Evolutionary conservation across 2,329 filamentous ascomycete species (phyloP), one percentile per base, ranked within the genome.

Genomic region (Fusarium buharicum): DNA sequence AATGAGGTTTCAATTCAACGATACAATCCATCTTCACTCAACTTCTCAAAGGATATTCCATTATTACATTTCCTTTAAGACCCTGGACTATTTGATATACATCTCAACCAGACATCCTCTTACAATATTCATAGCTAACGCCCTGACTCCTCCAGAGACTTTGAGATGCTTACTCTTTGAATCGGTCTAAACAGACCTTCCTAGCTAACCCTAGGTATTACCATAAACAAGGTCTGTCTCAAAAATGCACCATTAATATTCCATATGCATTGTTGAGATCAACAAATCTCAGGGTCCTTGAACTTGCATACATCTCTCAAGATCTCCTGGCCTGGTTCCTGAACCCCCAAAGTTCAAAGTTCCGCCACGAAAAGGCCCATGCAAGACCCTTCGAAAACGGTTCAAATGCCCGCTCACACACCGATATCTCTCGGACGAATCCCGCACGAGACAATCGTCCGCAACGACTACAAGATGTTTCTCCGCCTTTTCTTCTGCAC

Each of bases 391-490:
- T 39, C 12, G 40, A 51, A 57, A 53, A 62, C 47, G 55, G 55
- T 34, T 45, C 18, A 31, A 41, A 37, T 41, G 44, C 50, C 45
- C 56, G 18, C 47, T 37, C 34, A 38, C 27, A 41, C 51, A 62
- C 52, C 43, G 44, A 62, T 50, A 47, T 27, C 36, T 27, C 36
- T 57, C 50, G 36, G 39, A 31, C 37, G 30, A 61, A 49, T 33
- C 28, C 60, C 50, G 33, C 41, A 58, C 30, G 43, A 50, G 39
- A 55, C 61, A 36, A 61, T 58, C 56, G 49, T 61, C 45, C 31
- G 46, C 43, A 9, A 47, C 14, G 18, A 27, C 9, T 24, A 24
- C 22, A 24, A 24, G 22, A 47, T 38, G 37, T 41, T 38, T 51
- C 31, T 38, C 40, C 36, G 28, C 40, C 45, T 27, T 46, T 43